Base-by-base conservation (phyloP, 352 stramenopile species). In the Thalassiosira hispida region DNA sequence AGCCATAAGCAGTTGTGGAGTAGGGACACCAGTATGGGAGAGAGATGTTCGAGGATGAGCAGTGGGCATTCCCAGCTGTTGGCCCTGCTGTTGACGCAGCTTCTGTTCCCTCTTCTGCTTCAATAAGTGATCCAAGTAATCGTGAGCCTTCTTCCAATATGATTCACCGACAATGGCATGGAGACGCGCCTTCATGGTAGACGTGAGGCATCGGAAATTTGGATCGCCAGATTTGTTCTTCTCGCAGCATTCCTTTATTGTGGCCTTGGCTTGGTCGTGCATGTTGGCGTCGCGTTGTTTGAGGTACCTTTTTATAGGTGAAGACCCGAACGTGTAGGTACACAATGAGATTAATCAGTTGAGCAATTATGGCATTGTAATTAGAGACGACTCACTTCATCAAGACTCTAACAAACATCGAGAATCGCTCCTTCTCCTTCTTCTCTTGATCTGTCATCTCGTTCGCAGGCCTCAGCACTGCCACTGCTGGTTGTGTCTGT, bases 191-290 rank as follows among this genome's bases (percentile, higher is more conserved):
- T 85, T 85, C 85, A 94, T 93, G 47, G 69, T 84, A 2, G 56
- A 44, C n/a, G 84, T 93, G 0, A 94, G 77, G 63, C 64, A 86
- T 81, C 84, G 62, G 53, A 89, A 94, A 18, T 73, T 76, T 9
- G 70, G 79, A 61, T 90, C 79, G 11, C 86, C 67, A 3, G 51
- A 25, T 75, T 92, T 94, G 59, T 92, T 94, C 20, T 84, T 86
- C 55, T 90, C 83, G 27, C 87, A 88, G 75, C 89, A 94, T 56
- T 92, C 87, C 49, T 86, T 87, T 67, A 94, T 92, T 68, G 88
- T 79, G 2, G 40, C 27, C 62, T 90, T 92, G 33, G 88, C 89
- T 27, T 77, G 35, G 33, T 47, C 3, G 63, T 94, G 86, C 70
- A 91, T 74, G 1, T 49, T 64, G 11, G 69, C 27, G 79, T 94